These are phyloP conservation scores for Potentilla sterilis DNA, from an alignment of 306 rosid species.

Conservation along the genomic window DNA sequence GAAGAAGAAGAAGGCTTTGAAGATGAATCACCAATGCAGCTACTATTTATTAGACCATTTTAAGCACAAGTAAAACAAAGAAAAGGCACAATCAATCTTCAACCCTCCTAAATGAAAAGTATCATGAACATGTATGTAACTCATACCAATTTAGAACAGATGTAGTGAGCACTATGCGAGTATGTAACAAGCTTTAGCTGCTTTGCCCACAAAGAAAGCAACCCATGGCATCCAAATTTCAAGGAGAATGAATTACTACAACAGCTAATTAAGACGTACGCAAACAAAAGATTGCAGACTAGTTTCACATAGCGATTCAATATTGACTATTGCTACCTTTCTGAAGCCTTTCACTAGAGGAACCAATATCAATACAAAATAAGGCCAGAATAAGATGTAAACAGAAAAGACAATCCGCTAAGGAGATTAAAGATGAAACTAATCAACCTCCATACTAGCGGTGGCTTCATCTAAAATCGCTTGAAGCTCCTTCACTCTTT, in stretches of 20 bases:
- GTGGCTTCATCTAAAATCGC: conserved; percentile 54
- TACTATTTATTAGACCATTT: no score
- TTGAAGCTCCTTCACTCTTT: conserved; percentile 70
- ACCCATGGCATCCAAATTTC: neutral
- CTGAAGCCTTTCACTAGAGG: neutral
- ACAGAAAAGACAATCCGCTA: neutral
- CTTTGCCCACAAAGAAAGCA: neutral
- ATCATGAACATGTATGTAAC: neutral
- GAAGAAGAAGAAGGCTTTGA: neutral
- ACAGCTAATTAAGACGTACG: neutral
- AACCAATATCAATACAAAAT: conserved; percentile 1
- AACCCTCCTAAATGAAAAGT: neutral
- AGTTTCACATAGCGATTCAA: neutral
- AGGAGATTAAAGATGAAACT: conserved; percentile 28
- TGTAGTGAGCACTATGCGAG: neutral
- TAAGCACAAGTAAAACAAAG: neutral
- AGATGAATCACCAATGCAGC: neutral
- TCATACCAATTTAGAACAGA: neutral
- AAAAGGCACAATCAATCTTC: neutral
- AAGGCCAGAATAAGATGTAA: conserved; percentile 5
- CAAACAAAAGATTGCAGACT: neutral
- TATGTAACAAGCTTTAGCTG: neutral
- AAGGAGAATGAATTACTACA: neutral
- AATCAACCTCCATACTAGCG: conserved; percentile 63
- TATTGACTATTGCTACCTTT: conserved; percentile 6